Evolutionary conservation across 495 filamentous ascomycete species (phyloP).

Genomic region (Neurospora hispaniola): DNA sequence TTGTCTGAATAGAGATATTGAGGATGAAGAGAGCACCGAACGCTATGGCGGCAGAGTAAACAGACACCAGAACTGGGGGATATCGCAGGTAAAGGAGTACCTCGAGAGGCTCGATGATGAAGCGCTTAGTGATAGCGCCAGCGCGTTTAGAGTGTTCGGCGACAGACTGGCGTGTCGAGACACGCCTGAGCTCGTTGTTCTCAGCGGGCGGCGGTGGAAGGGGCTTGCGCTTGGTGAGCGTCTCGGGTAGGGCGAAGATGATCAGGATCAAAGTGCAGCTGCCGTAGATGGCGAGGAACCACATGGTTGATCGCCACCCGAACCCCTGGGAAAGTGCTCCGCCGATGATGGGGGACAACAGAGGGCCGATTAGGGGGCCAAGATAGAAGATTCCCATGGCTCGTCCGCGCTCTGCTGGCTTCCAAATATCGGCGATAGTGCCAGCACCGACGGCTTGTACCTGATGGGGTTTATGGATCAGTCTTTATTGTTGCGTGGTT

Average conservation of each 20-base stretch:
- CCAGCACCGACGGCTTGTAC: conserved; percentile 91
- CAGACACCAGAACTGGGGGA: conserved; percentile 67
- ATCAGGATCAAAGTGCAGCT: conserved; percentile 51
- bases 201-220: not conserved
- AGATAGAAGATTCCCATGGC: conserved; percentile 95
- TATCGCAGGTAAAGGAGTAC: conserved; percentile 73
- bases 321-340: conserved; percentile 60
- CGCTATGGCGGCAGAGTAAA: conserved; percentile 72
- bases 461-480: not conserved
- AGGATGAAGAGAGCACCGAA: conserved; percentile 78
- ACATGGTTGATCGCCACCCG: conserved; percentile 79
- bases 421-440: conserved; percentile 90
- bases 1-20: conserved; percentile 72
- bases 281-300: conserved; percentile 76
- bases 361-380: conserved; percentile 74
- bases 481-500: not conserved
- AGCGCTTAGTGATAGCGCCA: conserved; percentile 46
- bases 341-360: conserved; percentile 80
- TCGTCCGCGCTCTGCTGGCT: conserved; percentile 61
- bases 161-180: conserved; percentile 54
- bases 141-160: conserved; percentile 41
- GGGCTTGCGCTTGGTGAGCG: conserved; percentile 31
- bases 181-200: conserved; percentile 33
- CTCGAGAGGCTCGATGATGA: conserved; percentile 69
- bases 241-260: conserved; percentile 63